A percentile compares a stretch with the other conserved stretches of the same genome.
Evolutionary conservation across 1,284 basidiomycete species (phyloP).

Genomic region (Ceratobasidium sp.): DNA sequence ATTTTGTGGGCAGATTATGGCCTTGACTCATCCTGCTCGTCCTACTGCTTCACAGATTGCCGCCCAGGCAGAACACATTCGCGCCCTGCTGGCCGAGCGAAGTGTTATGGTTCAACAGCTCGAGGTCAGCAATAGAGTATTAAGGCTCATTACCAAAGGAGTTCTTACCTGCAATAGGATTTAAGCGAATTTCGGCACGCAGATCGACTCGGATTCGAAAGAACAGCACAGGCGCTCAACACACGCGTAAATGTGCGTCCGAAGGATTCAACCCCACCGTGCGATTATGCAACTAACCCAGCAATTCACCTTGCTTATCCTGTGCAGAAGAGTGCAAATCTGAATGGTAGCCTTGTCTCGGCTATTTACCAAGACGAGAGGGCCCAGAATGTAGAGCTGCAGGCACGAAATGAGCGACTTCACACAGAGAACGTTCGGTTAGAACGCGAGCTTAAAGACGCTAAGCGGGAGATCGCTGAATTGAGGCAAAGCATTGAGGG

Average conservation of each 20-base stretch:
- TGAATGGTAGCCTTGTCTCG: neutral
- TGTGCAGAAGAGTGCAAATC: slow-evolving; percentile 21
- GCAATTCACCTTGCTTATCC: neutral
- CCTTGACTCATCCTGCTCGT: slow-evolving; percentile 40
- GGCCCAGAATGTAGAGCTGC: slow-evolving; percentile 28
- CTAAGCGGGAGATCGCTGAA: slow-evolving; percentile 29
- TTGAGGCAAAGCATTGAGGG: slow-evolving; percentile 37
- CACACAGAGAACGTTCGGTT: slow-evolving; percentile 28
- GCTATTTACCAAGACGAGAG: slow-evolving; percentile 36
- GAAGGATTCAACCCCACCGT: neutral
- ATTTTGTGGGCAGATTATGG: slow-evolving; percentile 30
- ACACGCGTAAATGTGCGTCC: slow-evolving; percentile 29
- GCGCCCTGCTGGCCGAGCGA: slow-evolving; percentile 32
- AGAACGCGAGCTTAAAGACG: slow-evolving; percentile 37
- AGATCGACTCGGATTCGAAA: slow-evolving; percentile 41
- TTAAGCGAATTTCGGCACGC: slow-evolving; percentile 42
- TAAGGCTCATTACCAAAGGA: neutral
- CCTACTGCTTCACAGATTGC: slow-evolving; percentile 41
- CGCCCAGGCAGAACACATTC: slow-evolving; percentile 42
- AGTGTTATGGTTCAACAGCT: slow-evolving; percentile 36
- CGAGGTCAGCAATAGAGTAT: slow-evolving; percentile 1
- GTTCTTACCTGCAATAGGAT: slow-evolving; percentile 21
- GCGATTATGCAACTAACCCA: slow-evolving; percentile 12
- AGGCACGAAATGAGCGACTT: slow-evolving; percentile 31
- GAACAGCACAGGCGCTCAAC: slow-evolving; percentile 43